Base-by-base conservation (phyloP, 2,329 filamentous ascomycete genomes). In the Diaporthe longicolla region DNA sequence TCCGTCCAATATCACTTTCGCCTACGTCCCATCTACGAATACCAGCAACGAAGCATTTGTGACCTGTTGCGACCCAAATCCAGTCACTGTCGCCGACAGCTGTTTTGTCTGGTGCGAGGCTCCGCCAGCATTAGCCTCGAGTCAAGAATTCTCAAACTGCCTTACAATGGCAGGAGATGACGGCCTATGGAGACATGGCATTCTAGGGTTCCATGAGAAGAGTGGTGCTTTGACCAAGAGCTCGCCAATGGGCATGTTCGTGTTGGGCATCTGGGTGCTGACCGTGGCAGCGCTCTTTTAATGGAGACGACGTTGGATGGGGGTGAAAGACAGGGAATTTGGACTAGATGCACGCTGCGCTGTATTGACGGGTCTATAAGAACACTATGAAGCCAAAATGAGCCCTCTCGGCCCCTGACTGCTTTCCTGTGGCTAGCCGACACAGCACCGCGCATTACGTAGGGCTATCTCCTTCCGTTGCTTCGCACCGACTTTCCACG, bases 81-180 rank as follows among this genome's bases (percentile, higher is more conserved):
- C 45, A 19, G 4, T 66, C 61, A 48, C 7, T 2, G 5, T 52
- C 9, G 61, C 61, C 9, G 29, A 37, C 19, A 15, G 43, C 29
- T 66, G 61, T 19, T 66, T 66, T 37, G 43, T 29, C 4, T 66
- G 61, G 61, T 66, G 61, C 45, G 61, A 66, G 61, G 61, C 40
- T 24, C 61, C 61, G 5, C 29, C 61, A 24, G 26, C 11, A 11
- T 7, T 24, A 9, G 43, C 43, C 29, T 66, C 61, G 4, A 6
- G 1, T 19, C 4, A 66, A 5, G 24, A 9, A 19, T 66, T 66
- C n/a, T 50, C 61, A 15, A 6, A 17, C 29, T 66, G 61, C 48
- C 61, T 66, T 6, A 24, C 3, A 29, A 10, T 15, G 21, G n/a
- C 37, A 13, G 61, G 48, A 24, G 6, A 66, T 19, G 29, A 11